phyloP scores from a whole-genome alignment of 2,329 filamentous ascomycete species.

The Fusarium algeriense region DNA sequence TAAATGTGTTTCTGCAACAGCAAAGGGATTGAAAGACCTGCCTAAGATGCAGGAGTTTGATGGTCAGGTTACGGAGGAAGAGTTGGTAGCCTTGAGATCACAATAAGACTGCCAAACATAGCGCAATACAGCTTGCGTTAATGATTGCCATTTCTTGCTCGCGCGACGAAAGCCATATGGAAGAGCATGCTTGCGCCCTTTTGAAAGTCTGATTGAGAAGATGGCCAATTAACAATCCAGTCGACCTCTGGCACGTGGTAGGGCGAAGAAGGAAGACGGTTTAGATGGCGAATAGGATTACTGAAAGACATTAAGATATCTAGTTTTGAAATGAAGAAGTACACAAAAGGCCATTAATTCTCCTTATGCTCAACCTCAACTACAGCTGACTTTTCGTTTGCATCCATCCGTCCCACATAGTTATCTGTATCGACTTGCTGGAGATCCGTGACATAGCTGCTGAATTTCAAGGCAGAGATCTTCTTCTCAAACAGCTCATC shows the following conservation, averaged over 20 bases:
- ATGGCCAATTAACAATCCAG: no score
- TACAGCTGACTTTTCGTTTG: neutral
- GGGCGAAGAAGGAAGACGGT: no score
- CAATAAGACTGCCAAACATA: neutral
- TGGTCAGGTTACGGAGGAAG: slow-evolving; percentile 10
- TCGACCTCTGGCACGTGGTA: no score
- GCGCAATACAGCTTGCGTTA: no score
- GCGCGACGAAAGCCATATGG: no score
- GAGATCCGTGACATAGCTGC: neutral
- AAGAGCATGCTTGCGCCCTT: no score
- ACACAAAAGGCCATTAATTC: neutral
- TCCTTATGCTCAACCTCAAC: neutral
- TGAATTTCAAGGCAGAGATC: neutral
- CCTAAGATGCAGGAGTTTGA: slow-evolving; percentile 33
- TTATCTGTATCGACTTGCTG: slow-evolving; percentile 1
- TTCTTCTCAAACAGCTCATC: neutral
- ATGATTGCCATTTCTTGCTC: neutral
- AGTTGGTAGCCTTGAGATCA: slow-evolving; percentile 6
- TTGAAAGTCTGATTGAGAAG: no score
- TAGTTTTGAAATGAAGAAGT: rapidly evolving
- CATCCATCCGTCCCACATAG: neutral
- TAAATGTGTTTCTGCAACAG: slow-evolving; percentile 42
- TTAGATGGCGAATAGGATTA: rapidly evolving
- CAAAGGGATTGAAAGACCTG: slow-evolving; percentile 17
- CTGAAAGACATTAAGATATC: neutral